phyloP scores from a whole-genome alignment of 2,329 filamentous ascomycete genomes.

The Xylaria sp. region DNA sequence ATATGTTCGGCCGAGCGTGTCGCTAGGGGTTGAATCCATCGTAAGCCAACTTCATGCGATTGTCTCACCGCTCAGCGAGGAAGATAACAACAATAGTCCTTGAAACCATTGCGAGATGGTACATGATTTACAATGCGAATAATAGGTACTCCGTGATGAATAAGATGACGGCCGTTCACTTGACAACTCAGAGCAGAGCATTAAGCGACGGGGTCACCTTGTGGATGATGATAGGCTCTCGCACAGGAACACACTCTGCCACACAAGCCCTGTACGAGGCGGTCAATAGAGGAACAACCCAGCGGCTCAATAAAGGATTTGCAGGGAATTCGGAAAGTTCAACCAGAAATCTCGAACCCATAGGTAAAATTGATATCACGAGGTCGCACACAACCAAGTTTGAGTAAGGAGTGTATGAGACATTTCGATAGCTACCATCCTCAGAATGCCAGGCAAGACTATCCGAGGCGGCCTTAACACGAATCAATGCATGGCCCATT shows the following conservation, averaged over 20 bases:
- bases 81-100: neutral
- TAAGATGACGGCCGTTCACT: neutral
- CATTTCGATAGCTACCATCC: neutral
- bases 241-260: neutral
- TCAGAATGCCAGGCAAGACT: neutral
- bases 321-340: neutral
- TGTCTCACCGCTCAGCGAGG: slow-evolving; percentile 17
- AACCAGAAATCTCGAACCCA: neutral
- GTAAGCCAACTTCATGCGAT: slow-evolving; percentile 29
- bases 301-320: neutral
- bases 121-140: slow-evolving; percentile 10
- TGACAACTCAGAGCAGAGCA: neutral
- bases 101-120: neutral
- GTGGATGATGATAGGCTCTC: neutral
- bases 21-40: slow-evolving; percentile 12
- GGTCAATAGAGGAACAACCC: neutral
- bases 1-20: slow-evolving; percentile 20
- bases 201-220: slow-evolving; percentile 3
- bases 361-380: neutral
- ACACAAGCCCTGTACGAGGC: slow-evolving; percentile 8
- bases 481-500: neutral
- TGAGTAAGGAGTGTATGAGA: neutral
- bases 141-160: slow-evolving; percentile 5
- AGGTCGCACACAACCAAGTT: neutral
- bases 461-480: neutral